Percentiles rank a stretch among this genome's conserved stretches.
phyloP scores from a whole-genome alignment of 1,284 basidiomycete genomes.

The Earliella scabrosa region DNA sequence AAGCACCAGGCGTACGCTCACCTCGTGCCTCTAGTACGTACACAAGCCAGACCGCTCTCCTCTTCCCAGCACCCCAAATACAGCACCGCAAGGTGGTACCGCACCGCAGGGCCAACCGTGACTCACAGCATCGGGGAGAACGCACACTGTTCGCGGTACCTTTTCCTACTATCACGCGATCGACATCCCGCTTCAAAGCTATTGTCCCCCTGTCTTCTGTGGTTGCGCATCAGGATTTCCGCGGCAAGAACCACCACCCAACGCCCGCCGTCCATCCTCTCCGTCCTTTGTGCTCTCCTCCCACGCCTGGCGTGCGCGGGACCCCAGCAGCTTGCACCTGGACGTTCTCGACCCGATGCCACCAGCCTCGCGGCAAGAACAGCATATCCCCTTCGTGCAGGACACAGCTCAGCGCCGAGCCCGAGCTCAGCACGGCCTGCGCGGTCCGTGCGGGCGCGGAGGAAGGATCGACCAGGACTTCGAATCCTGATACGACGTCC shows the following conservation, averaged over 20 bases:
- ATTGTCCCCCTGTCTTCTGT: slow-evolving; percentile 1
- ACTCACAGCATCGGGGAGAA: too few relatives aligned
- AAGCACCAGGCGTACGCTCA: neutral
- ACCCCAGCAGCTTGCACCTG: slow-evolving; percentile 4
- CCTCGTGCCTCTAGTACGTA: slow-evolving; percentile 8
- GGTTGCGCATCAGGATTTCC: slow-evolving; percentile 2
- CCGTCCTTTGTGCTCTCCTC: neutral
- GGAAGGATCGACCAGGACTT: slow-evolving; percentile 13
- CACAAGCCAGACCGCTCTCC: neutral
- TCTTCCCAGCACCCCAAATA: slow-evolving; percentile 4
- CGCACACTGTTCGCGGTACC: too few relatives aligned
- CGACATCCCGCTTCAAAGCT: neutral
- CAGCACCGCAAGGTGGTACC: neutral
- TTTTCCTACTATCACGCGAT: neutral
- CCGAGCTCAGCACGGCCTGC: neutral
- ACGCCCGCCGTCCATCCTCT: slow-evolving; percentile 32
- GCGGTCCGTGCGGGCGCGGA: neutral
- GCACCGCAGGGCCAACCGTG: neutral
- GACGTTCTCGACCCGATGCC: slow-evolving; percentile 35
- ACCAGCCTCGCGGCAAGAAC: slow-evolving; percentile 32
- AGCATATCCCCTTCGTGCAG: slow-evolving; percentile 31
- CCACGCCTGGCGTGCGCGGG: neutral
- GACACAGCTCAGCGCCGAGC: slow-evolving; percentile 24
- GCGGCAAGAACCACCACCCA: slow-evolving; percentile 33
- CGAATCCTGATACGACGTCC: neutral